Conservation (phyloP, 257 asterid species). For the Marsdenia floribunda region DNA sequence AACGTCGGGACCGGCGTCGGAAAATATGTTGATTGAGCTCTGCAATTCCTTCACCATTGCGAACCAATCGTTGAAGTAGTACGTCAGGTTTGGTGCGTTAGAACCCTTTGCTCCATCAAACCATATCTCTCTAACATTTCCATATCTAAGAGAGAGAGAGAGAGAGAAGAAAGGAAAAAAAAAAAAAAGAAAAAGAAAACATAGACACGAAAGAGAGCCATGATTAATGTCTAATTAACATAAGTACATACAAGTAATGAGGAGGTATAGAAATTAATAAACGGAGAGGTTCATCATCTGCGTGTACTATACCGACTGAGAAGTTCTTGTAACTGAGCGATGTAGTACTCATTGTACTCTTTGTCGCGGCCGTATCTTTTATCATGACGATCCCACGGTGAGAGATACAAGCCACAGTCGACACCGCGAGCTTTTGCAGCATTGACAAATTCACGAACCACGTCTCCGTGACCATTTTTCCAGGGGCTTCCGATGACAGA, state of each 20-base stretch:
- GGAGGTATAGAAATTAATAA: too few relatives aligned
- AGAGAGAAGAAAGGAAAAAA: background rate
- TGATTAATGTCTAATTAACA: too few relatives aligned
- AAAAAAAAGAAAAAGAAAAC: too few relatives aligned
- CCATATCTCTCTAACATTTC: conserved; percentile 80
- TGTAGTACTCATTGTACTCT: conserved; percentile 68
- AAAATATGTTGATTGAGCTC: conserved; percentile 75
- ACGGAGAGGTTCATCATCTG: too few relatives aligned
- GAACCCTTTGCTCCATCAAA: conserved; percentile 94
- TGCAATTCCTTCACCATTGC: conserved; percentile 82
- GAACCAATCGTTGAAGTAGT: conserved; percentile 79
- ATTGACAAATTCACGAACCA: conserved; percentile 51
- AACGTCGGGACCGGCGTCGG: conserved; percentile 88
- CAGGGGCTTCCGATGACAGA: conserved; percentile 77
- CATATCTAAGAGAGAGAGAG: conserved; percentile 39
- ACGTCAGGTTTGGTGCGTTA: conserved; percentile 78
- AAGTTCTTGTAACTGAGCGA: conserved; percentile 93
- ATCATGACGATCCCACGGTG: conserved; percentile 97
- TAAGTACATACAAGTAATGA: too few relatives aligned
- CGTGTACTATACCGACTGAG: conserved; percentile 47
- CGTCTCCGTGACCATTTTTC: conserved; percentile 72
- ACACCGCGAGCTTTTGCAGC: conserved; percentile 62
- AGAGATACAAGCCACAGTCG: conserved; percentile 76
- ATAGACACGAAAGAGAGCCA: background rate
- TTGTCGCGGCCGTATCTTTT: conserved; percentile 56